Base-by-base conservation (phyloP, 345 rosid species). In the Eucalyptus cloeziana region DNA sequence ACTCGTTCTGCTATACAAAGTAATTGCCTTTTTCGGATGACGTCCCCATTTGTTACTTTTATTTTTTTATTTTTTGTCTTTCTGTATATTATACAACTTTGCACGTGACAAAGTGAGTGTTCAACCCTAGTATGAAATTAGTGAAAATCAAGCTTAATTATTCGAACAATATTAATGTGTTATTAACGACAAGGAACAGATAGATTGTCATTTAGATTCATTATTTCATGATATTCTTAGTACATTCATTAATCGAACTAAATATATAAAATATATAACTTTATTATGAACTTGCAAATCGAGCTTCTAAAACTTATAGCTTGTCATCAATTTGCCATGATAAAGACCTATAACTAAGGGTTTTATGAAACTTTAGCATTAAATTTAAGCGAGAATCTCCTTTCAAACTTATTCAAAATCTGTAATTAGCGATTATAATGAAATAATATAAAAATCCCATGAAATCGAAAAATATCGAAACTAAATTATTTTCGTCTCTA, bases 391-490 rank as follows among this genome's bases (percentile, higher is more conserved):
- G 0, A 4, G 3, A 11, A 27, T 25, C 4, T 25, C 16, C 31
- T 60, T 25, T 25, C 13, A 12, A 60, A 1, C 15, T 60, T 27
- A 25, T 11, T 12, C 15, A 62, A 62, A 62, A 9, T 62, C 0
- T 27, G 16, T 12, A 27, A 13, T 5, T 5, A 62, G 8, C 0
- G 1, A 0, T 13, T 12, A 1, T 30, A 62, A 62, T 2, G 1
- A 62, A 62, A 62, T 62, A 0, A 27, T 0, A 5, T 30, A 62
- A 62, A 8, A 12, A 6, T 52, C 17, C 1, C n/a, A 60, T 6
- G 8, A 62, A 13, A 30, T 27, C 2, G 25, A 30, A 62, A 30
- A 3, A 12, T 62, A 0, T 62, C 0, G 4, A 0, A 62, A 12
- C 15, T 12, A 62, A 62, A 27, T 62, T 1, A 62, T 12, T 3